phyloP scores from a whole-genome alignment of 2,329 filamentous ascomycete species.

The Diaporthe vaccinii region DNA sequence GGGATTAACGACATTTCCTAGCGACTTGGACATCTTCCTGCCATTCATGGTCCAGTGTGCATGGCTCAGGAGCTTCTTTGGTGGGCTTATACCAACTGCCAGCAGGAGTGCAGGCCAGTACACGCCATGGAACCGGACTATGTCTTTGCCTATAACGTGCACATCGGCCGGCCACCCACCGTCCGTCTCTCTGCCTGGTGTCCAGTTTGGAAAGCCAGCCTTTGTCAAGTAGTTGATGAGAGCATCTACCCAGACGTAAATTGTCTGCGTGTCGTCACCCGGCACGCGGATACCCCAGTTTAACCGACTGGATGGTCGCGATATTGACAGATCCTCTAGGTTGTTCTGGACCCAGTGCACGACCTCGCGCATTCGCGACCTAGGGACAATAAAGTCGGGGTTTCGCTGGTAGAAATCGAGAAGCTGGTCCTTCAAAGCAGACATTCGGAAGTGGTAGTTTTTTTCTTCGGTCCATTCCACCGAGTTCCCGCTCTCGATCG shows the following conservation, averaged over 20 bases:
- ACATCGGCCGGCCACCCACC: slow-evolving; percentile 91
- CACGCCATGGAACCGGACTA: slow-evolving; percentile 94
- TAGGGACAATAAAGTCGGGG: slow-evolving; percentile 82
- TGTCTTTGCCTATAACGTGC: slow-evolving; percentile 96
- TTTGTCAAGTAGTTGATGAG: slow-evolving; percentile 94
- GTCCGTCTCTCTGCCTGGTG: slow-evolving; percentile 71
- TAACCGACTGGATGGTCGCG: slow-evolving; percentile 81
- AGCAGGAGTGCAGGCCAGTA: slow-evolving; percentile 99
- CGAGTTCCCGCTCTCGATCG: slow-evolving; percentile 88
- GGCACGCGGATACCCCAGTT: slow-evolving; percentile 93
- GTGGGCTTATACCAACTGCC: slow-evolving; percentile 84
- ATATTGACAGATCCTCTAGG: slow-evolving; percentile 90
- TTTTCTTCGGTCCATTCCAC: slow-evolving; percentile 95
- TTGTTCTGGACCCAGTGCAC: slow-evolving; percentile 81
- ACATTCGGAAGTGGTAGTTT: slow-evolving; percentile 96
- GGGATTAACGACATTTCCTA: slow-evolving; percentile 95
- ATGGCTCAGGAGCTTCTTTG: slow-evolving; percentile 86
- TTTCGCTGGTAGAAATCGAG: slow-evolving; percentile 85
- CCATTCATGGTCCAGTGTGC: slow-evolving; percentile 95
- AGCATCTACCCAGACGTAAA: slow-evolving; percentile 98
- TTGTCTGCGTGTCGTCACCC: slow-evolving; percentile 85
- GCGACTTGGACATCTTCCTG: slow-evolving; percentile 96
- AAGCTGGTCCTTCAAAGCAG: slow-evolving; percentile 82
- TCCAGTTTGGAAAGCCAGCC: slow-evolving; percentile 84
- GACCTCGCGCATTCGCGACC: slow-evolving; percentile 81